Evolutionary conservation across 2,329 filamentous ascomycete genomes (phyloP), one percentile per base, ranked within the genome.

Genomic region (Trichoderma pleuroti): DNA sequence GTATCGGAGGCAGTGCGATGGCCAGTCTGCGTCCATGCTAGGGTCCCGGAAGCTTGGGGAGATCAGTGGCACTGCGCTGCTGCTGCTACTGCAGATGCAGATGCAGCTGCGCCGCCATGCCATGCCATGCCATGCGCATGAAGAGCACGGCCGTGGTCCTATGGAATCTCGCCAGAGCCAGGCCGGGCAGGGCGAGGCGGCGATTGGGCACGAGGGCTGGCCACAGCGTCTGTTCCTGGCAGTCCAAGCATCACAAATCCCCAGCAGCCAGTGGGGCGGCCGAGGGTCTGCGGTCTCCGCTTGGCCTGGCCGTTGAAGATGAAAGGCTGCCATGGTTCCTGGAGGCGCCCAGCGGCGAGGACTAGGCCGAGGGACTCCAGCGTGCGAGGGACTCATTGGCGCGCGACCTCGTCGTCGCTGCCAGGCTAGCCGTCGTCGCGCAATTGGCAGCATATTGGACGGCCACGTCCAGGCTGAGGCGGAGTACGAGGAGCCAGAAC

Each of bases 101-200:
- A 46, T 72, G 73, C 72, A 74, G 78, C 80, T 83, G 82, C 83
- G 82, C 82, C 82, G 81, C 83, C 77, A 80, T 82, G 79, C 80
- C 77, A 80, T 82, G 81, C 83, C 77, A 80, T 82, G 79, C 80
- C 77, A 80, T 82, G 79, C 80, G 63, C 80, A 78, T 80, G 80
- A 75, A 73, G 72, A 75, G 74, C 42, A 57, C 68, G 72, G 72
- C 73, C 74, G 56, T 59, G 56, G 56, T 59, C 68, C 68, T 78
- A 73, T 71, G 71, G 70, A 74, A 70, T 74, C 59, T 60, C 52
- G 74, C 65, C 68, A 71, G 69, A 65, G 68, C 67, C 65, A 54
- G 71, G 70, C 75, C 73, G 73, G 65, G 70, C 66, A 64, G 71
- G 69, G 76, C 73, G 73, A 75, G 71, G 75, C 74, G 73, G 71